A percentile compares a stretch with the other conserved stretches of the same genome.
These are phyloP conservation scores for Lactarius tabidus DNA, from an alignment of 768 basidiomycete species.

Conservation along the genomic window DNA sequence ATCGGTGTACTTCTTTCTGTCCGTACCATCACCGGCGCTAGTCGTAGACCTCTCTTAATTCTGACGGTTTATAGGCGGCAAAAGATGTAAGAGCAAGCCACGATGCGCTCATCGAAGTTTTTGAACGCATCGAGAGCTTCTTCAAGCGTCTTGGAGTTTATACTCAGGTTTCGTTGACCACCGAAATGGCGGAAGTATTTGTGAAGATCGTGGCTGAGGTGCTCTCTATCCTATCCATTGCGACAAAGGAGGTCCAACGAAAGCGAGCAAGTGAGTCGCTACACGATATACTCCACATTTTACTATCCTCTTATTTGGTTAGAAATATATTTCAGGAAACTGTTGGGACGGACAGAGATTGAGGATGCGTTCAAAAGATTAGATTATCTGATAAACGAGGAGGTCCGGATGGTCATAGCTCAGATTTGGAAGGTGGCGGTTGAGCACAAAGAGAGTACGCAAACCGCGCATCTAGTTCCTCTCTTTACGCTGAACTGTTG, in stretches of 20 bases:
- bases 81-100: background rate
- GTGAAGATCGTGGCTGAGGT: conserved; percentile 4
- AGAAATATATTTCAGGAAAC: too few species aligned
- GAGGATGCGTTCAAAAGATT: too few species aligned
- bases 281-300: too few species aligned
- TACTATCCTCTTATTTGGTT: too few species aligned
- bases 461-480: too few species aligned
- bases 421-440: background rate
- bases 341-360: too few species aligned
- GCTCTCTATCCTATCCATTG: conserved; percentile 1
- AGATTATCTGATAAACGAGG: background rate
- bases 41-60: background rate
- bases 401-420: background rate
- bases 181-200: background rate
- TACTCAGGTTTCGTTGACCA: background rate
- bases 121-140: background rate
- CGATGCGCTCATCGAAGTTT: conserved; percentile 1
- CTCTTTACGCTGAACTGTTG: too few species aligned
- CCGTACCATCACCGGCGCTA: background rate
- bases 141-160: conserved; percentile 1
- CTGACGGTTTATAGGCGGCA: background rate
- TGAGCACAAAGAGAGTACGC: background rate
- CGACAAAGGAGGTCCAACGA: background rate
- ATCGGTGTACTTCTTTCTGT: conserved; percentile 8
- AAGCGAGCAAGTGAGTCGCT: background rate